Evolutionary conservation across 2,329 filamentous ascomycete species (phyloP).

Genomic region (Lachnellula cervina): DNA sequence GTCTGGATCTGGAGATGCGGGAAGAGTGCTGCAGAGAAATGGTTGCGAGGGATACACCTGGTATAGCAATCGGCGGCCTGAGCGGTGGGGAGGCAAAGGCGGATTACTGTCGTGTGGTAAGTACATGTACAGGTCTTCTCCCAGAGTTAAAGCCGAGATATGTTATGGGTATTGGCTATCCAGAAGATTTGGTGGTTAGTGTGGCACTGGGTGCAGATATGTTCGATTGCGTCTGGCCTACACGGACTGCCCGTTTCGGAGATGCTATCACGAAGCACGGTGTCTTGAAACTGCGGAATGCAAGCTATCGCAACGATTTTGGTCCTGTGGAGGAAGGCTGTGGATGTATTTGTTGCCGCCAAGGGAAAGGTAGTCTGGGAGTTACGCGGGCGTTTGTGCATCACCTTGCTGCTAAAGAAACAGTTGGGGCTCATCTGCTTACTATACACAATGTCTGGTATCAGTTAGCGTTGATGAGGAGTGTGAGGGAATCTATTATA

Average conservation of each 20-base stretch:
- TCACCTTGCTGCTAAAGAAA: constrained; percentile 91
- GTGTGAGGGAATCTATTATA: constrained; percentile 70
- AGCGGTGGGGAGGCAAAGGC: constrained; percentile 93
- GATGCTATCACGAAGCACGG: constrained; percentile 83
- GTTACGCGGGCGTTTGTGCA: constrained; percentile 87
- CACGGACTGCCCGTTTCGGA: constrained; percentile 89
- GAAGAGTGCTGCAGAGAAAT: constrained; percentile 80
- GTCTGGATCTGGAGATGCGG: constrained; percentile 81
- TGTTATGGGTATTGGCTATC: constrained; percentile 98
- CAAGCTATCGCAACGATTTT: constrained; percentile 73
- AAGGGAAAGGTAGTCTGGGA: constrained; percentile 65
- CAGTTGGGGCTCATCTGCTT: constrained; percentile 75
- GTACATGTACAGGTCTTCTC: constrained; percentile 76
- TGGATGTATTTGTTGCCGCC: constrained; percentile 70
- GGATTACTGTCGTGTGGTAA: constrained; percentile 86
- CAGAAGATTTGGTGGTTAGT: constrained; percentile 90
- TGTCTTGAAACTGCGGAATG: constrained; percentile 78
- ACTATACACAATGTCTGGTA: constrained; percentile 97
- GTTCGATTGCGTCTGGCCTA: constrained; percentile 99
- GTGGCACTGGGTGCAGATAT: constrained; percentile 94
- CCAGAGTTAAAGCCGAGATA: constrained; percentile 94
- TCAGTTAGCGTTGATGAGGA: constrained; percentile 76
- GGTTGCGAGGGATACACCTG: constrained; percentile 85
- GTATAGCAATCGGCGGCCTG: constrained; percentile 92
- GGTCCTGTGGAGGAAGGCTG: constrained; percentile 78